Evolutionary conservation across 345 rosid genomes (phyloP).

Genomic region (Cochlearia excelsa): DNA sequence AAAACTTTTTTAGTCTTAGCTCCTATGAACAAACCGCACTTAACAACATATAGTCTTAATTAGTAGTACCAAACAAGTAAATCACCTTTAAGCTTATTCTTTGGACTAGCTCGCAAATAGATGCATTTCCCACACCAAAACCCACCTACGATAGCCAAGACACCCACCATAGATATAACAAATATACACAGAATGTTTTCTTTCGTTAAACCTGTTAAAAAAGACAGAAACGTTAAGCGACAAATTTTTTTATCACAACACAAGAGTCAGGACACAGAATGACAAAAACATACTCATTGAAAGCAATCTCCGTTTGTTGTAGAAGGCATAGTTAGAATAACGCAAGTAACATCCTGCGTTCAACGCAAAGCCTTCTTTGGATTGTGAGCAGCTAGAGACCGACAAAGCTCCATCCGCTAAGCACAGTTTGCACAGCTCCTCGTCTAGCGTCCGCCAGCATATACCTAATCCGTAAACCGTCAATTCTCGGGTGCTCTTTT

Average conservation of each 20-base stretch:
- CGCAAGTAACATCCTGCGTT: conserved; percentile 53
- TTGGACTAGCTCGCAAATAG: conserved; percentile 26
- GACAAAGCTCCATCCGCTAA: conserved; percentile 36
- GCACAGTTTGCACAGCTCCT: conserved; percentile 38
- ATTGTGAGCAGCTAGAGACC: conserved; percentile 40
- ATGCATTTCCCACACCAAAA: conserved; percentile 37
- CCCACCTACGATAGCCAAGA: conserved; percentile 31
- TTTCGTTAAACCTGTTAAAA: conserved; percentile 19
- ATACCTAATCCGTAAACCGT: conserved; percentile 42
- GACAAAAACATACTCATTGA: conserved; percentile 21
- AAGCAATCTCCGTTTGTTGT: conserved; percentile 25
- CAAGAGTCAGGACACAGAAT: neutral
- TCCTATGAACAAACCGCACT: conserved; percentile 3
- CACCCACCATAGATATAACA: conserved; percentile 21
- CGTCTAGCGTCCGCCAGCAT: conserved; percentile 45
- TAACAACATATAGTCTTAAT: conserved; percentile 4
- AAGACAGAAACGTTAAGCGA: neutral
- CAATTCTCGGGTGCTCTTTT: neutral
- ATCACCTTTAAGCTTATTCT: conserved; percentile 33
- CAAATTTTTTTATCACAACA: neutral
- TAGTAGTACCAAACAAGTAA: conserved; percentile 11
- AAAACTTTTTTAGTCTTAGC: conserved; percentile 23
- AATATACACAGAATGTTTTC: conserved; percentile 9
- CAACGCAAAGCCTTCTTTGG: conserved; percentile 45
- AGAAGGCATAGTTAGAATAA: conserved; percentile 40